Evolutionary conservation across 495 filamentous ascomycete species (phyloP).

Genomic region (Wilcoxina mikolae): DNA sequence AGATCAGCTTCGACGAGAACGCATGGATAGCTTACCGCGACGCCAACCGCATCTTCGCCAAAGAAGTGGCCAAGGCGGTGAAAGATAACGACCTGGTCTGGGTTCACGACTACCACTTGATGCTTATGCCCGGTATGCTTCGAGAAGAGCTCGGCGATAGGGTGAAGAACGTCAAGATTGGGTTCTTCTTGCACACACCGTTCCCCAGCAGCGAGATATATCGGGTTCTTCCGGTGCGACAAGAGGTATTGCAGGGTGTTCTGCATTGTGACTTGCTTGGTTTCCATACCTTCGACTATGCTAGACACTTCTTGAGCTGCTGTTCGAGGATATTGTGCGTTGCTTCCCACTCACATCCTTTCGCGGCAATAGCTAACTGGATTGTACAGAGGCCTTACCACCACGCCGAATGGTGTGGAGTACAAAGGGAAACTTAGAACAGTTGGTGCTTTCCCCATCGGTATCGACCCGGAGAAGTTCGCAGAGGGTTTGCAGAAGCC

Average conservation of each 20-base stretch:
- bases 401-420: slow-evolving; percentile 70
- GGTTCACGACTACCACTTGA: slow-evolving; percentile 94
- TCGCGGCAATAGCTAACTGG: background rate
- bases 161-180: slow-evolving; percentile 73
- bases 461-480: slow-evolving; percentile 94
- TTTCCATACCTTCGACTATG: slow-evolving; percentile 93
- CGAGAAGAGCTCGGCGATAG: slow-evolving; percentile 55
- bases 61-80: slow-evolving; percentile 54
- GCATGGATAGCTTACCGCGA: slow-evolving; percentile 76
- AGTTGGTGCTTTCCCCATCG: slow-evolving; percentile 77
- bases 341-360: background rate
- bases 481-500: slow-evolving; percentile 67
- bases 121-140: slow-evolving; percentile 77
- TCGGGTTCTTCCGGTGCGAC: slow-evolving; percentile 73
- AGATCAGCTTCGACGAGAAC: slow-evolving; percentile 77
- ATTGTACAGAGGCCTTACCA: slow-evolving; percentile 46
- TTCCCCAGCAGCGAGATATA: slow-evolving; percentile 91
- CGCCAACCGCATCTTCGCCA: slow-evolving; percentile 76
- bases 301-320: slow-evolving; percentile 72
- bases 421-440: slow-evolving; percentile 49
- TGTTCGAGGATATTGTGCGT: slow-evolving; percentile 69
- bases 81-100: slow-evolving; percentile 73
- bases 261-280: slow-evolving; percentile 77
- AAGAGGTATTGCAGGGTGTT: slow-evolving; percentile 63
- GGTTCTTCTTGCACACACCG: slow-evolving; percentile 88